These are phyloP conservation scores for Exophiala calicioides DNA, from an alignment of 2,329 filamentous ascomycete genomes.

Conservation along the genomic window DNA sequence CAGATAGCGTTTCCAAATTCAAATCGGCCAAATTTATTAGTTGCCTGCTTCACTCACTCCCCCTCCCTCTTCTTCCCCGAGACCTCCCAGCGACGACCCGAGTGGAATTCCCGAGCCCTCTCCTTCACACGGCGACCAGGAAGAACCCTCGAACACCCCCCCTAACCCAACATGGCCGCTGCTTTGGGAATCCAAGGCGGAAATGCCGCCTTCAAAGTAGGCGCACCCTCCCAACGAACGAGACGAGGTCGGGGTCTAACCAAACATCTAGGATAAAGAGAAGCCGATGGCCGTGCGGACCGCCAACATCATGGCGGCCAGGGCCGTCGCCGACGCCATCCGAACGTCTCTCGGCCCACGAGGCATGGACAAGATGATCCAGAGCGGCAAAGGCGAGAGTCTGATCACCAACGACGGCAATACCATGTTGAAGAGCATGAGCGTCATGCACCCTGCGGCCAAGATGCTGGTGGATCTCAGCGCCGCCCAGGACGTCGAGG, in stretches of 20 bases:
- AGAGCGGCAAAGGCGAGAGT: slow-evolving; percentile 92
- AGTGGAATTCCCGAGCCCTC: too few relatives aligned
- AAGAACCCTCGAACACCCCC: not conserved
- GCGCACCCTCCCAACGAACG: slow-evolving; percentile 30
- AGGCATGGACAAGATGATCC: slow-evolving; percentile 99
- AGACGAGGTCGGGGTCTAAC: slow-evolving; percentile 41
- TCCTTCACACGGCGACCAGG: not conserved
- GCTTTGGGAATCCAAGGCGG: slow-evolving; percentile 49
- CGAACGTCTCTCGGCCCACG: slow-evolving; percentile 93
- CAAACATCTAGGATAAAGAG: slow-evolving; percentile 70
- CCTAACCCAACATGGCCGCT: slow-evolving; percentile 51
- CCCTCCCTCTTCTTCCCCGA: too few relatives aligned
- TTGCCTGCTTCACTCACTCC: slow-evolving; percentile 7
- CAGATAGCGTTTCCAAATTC: slow-evolving; percentile 16
- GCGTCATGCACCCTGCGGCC: slow-evolving; percentile 97
- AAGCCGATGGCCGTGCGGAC: slow-evolving; percentile 97
- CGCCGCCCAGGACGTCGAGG: slow-evolving; percentile 96
- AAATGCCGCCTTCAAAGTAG: slow-evolving; percentile 68
- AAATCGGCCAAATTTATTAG: slow-evolving; percentile 11
- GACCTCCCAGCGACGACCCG: too few relatives aligned
- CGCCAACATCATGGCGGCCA: slow-evolving; percentile 93
- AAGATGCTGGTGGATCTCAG: slow-evolving; percentile 99
- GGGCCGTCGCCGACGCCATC: slow-evolving; percentile 98
- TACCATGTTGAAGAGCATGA: slow-evolving; percentile 99
- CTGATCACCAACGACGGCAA: slow-evolving; percentile 99